Base-by-base conservation (phyloP, 805 yeast species). In the Jamesozyma gamospora region DNA sequence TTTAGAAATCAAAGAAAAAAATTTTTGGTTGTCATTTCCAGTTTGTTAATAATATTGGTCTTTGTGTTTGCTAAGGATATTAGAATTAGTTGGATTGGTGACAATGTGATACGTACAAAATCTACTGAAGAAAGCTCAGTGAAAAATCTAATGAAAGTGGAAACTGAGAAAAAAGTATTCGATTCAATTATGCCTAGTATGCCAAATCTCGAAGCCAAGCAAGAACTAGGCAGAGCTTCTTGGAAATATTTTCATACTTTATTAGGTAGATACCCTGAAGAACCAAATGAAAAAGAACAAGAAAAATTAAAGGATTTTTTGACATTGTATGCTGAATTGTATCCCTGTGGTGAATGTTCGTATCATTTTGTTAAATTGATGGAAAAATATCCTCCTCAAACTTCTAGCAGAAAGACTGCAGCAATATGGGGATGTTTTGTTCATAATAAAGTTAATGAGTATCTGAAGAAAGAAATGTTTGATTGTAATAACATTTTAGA, bases 271-370 rank as follows among this genome's bases (percentile, higher is more conserved):
- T 92, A 83, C 55, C 97, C 98, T 0, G 95, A 82, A 33, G 63
- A 64, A 19, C 98, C 98, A 15, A 62, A 79, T 1, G 49, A 54
- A 3, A 72, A 70, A 34, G 87, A 90, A 53, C 70, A 76, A 37
- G 57, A 67, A 25, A 82, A 90, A 21, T 65, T 92, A 35, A 52
- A 62, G 14, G 72, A 66, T 42, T 92, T 78, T 57, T 70, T 92
- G 16, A 63, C 74, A 17, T 65, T 84, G 28, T 92, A 88, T 64
- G 87, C 92, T 1, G 85, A 88, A 51, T 90, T 92, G 9, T 92
- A 92, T 48, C 98, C 98, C 0, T 90, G 97, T 63, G 95, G 95
- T 3, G 96, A 90, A 57, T 92, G 97, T 63, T 96, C 98, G 0
- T 69, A 84, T 47, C 97, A 92, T 60, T 92, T 92, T 60, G 81